A percentile compares a stretch with the other conserved stretches of the same genome.
Conservation (phyloP, 352 stramenopile species). For the Detonula confervacea region DNA sequence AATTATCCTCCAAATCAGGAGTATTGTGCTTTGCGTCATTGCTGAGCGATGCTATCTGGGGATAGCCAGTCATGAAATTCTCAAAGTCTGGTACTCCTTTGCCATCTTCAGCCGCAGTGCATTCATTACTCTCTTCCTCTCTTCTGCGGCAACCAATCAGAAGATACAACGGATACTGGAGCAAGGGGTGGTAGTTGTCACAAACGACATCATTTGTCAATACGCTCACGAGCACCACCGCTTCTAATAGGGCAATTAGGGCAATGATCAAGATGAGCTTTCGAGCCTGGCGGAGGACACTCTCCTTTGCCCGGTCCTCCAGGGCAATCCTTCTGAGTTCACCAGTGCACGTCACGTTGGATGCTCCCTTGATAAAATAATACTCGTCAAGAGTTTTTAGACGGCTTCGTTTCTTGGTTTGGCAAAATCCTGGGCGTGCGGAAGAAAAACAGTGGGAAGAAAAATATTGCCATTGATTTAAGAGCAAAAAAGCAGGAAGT, state of each 20-base stretch:
- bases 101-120: too few relatives aligned
- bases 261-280: constrained; percentile 9
- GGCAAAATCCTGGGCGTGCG: constrained; percentile 18
- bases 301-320: constrained; percentile 16
- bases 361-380: constrained; percentile 37
- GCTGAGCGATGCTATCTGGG: too few relatives aligned
- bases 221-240: not conserved
- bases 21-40: too few relatives aligned
- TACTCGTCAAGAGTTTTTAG: constrained; percentile 46
- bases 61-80: too few relatives aligned
- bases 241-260: constrained; percentile 7
- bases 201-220: constrained; percentile 1
- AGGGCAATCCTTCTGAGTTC: constrained; percentile 26
- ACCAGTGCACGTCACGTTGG: constrained; percentile 9
- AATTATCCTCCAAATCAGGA: too few relatives aligned
- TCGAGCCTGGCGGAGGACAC: not conserved
- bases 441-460: too few relatives aligned
- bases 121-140: not conserved
- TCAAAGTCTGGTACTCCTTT: too few relatives aligned
- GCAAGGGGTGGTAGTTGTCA: not conserved
- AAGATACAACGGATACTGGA: not conserved
- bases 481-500: not conserved
- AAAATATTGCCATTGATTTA: too few relatives aligned
- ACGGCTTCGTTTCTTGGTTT: constrained; percentile 17
- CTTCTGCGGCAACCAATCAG: constrained; percentile 1